phyloP scores from a whole-genome alignment of 805 yeast species.

The Spathaspora gorwiae region DNA sequence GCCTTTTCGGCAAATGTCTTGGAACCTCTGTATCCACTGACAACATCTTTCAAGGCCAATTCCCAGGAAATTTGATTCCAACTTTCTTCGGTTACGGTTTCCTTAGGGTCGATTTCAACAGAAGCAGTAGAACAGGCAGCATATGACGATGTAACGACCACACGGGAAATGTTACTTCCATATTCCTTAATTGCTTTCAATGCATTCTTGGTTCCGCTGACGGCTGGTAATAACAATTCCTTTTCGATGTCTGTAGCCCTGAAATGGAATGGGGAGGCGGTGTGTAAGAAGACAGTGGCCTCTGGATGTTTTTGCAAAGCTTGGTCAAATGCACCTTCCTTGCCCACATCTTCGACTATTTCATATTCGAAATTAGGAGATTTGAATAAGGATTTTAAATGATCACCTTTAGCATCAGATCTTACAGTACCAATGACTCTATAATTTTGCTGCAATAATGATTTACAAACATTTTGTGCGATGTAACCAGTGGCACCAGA shows the following conservation, averaged over 20 bases:
- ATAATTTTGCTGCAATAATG: slow-evolving; percentile 38
- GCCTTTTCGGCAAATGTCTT: slow-evolving; percentile 57
- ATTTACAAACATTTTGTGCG: slow-evolving; percentile 45
- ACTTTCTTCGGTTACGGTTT: slow-evolving; percentile 36
- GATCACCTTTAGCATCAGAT: slow-evolving; percentile 39
- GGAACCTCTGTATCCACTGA: slow-evolving; percentile 52
- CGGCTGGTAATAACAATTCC: slow-evolving; percentile 53
- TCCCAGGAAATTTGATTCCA: slow-evolving; percentile 56
- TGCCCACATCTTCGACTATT: slow-evolving; percentile 45
- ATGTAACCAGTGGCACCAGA: slow-evolving; percentile 56
- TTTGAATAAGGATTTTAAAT: slow-evolving; percentile 18
- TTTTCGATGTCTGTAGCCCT: slow-evolving; percentile 42
- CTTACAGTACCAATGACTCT: slow-evolving; percentile 52
- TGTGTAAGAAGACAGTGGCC: slow-evolving; percentile 51
- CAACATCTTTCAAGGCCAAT: slow-evolving; percentile 35
- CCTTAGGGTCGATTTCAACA: slow-evolving; percentile 30
- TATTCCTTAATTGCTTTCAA: slow-evolving; percentile 42
- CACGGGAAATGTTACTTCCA: slow-evolving; percentile 38
- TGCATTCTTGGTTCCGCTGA: slow-evolving; percentile 51
- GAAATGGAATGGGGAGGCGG: slow-evolving; percentile 57
- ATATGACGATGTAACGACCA: slow-evolving; percentile 49
- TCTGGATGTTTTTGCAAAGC: slow-evolving; percentile 46
- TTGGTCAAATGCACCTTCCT: slow-evolving; percentile 41
- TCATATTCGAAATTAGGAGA: slow-evolving; percentile 36
- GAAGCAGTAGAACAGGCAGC: slow-evolving; percentile 44